Base-by-base conservation (phyloP, 257 asterid species). In the Plantago ovata region DNA sequence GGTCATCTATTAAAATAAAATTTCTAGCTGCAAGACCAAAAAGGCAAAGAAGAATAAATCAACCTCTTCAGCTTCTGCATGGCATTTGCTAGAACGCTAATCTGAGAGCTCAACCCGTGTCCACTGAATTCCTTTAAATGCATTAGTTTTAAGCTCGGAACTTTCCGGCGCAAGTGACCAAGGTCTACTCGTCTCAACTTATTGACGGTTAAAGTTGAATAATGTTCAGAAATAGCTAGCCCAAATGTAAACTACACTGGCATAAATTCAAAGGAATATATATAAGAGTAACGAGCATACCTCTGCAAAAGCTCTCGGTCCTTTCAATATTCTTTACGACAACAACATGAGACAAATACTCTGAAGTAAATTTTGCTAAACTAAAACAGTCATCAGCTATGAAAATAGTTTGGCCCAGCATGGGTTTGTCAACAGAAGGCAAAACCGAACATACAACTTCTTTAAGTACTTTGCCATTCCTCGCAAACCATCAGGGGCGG, bases 271-370 rank as follows among this genome's bases (percentile, higher is more conserved):
- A 22, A 1, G 52, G 33, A 53, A 53, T 39, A 55, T 50, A 47
- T 16, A 47, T 54, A 59, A 62, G n/a, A n/a, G 38, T 55, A 56
- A 70, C 38, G 62, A 49, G 48, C 92, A 38, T 81, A 93, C 99
- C n/a, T n/a, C n/a, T 89, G 77, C 97, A 97, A 75, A 76, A 93
- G 19, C 76, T 77, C 75, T 81, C n/a, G n/a, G n/a, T n/a, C n/a
- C n/a, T n/a, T n/a, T n/a, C n/a, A n/a, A n/a, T n/a, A n/a, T n/a
- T n/a, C n/a, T n/a, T n/a, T n/a, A n/a, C n/a, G n/a, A n/a, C n/a
- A n/a, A 89, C 89, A 66, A n/a, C n/a, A n/a, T n/a, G n/a, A n/a
- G n/a, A n/a, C n/a, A n/a, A n/a, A n/a, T n/a, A n/a, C n/a, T n/a
- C n/a, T n/a, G n/a, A n/a, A n/a, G n/a, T n/a, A n/a, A n/a, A n/a